Base-by-base conservation (phyloP, 2,329 filamentous ascomycete genomes). In the Hirsutella minnesotensis region DNA sequence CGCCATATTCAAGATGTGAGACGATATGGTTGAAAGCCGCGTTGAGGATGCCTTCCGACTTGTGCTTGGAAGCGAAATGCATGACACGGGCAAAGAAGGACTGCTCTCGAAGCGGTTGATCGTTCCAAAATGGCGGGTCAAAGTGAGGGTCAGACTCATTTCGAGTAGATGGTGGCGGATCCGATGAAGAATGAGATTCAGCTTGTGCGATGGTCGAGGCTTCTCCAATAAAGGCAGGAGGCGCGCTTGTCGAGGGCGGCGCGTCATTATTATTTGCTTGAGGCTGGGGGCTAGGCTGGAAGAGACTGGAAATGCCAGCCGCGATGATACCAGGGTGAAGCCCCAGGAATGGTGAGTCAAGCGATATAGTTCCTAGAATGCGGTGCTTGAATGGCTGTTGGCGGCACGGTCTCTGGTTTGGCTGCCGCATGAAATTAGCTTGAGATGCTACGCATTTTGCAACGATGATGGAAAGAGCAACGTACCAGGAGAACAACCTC, bases 271-370 rank as follows among this genome's bases (percentile, higher is more conserved):
- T 15, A 9, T 22, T 41, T 7, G 45, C 45, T 35, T 47, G 44
- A 5, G 49, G 50, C 19, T 51, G 54, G 13, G 65, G 57, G 10
- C 67, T 60, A 3, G 68, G 60, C 30, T 70, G 65, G 60, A 95
- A 92, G 10, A 94, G 70, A 55, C 86, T 90, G 3, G 80, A 75
- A 42, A 94, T 74, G 2, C 88, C 86, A 31, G 84, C 84, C n/a
- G 80, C 75, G 35, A 95, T 76, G 35, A 95, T 83, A 5, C 89
- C 85, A 1, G 87, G 88, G 60, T 95, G 87, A 57, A 95, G 82
- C 3, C 89, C 89, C 5, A 95, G 68, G 45, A 94, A 87, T 0
- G 89, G 89, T 0, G 85, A 83, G 60, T 95, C 89, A 39, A 94
- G 81, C 44, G 84, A 85, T 44, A 95, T 69, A 4, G 81, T 81